Conservation (phyloP, 2,329 filamentous ascomycete species). For the Penicillium thymicola region DNA sequence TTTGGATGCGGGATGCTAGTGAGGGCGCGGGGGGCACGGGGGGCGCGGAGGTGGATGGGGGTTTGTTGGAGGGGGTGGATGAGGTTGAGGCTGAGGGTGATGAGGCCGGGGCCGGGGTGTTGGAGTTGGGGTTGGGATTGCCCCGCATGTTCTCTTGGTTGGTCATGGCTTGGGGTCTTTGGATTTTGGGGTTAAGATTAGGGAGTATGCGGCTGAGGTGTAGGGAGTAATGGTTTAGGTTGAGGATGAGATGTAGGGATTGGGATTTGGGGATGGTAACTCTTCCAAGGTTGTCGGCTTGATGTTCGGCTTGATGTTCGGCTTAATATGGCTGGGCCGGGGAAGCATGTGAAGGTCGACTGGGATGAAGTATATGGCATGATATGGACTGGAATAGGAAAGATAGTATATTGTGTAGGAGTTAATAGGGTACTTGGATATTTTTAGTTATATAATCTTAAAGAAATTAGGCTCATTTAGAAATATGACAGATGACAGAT, state of each 20-base stretch:
- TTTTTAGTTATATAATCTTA: background rate
- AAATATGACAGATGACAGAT: background rate
- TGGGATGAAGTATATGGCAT: background rate
- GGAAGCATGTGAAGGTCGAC: slow-evolving; percentile 4
- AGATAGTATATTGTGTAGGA: background rate
- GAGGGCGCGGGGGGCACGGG: no score
- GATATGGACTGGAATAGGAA: background rate
- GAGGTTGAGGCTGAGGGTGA: background rate
- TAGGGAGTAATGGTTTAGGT: background rate
- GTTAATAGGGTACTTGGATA: background rate
- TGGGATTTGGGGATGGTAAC: background rate
- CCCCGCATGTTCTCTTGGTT: slow-evolving; percentile 8
- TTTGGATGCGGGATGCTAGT: no score
- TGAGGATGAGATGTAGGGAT: no score
- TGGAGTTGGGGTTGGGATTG: background rate
- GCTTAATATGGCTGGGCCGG: background rate
- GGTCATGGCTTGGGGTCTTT: background rate
- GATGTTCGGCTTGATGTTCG: background rate
- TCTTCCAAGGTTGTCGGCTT: background rate
- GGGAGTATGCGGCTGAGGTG: background rate
- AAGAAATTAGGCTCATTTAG: background rate
- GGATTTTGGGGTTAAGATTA: background rate
- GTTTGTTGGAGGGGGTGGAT: background rate
- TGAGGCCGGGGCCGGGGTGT: background rate
- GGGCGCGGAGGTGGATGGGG: background rate